These are phyloP conservation scores for Diplocarpon mali DNA, from an alignment of 2,329 filamentous ascomycete species.

Conservation along the genomic window DNA sequence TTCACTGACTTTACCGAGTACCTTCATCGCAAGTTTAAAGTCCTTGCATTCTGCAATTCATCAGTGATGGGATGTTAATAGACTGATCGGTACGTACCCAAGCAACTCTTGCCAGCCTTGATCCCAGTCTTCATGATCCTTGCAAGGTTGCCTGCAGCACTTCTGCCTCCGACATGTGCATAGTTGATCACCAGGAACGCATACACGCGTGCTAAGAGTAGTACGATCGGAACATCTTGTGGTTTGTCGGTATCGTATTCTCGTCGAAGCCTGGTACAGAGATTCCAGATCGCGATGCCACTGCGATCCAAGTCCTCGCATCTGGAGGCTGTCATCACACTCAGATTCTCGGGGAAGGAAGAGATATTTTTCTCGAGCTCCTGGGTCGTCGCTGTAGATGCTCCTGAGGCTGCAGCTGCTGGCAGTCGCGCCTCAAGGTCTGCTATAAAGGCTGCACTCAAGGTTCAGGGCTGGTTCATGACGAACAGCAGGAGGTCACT, in stretches of 20 bases:
- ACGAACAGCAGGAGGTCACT: conserved; percentile 10
- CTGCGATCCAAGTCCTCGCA: conserved; percentile 41
- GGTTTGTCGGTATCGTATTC: conserved; percentile 24
- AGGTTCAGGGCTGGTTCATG: conserved; percentile 9
- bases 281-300: conserved; percentile 56
- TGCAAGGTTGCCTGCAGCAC: conserved; percentile 31
- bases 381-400: conserved; percentile 24
- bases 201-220: conserved; percentile 36
- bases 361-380: conserved; percentile 33
- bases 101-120: conserved; percentile 50
- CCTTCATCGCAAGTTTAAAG: conserved; percentile 44
- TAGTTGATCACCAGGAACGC: conserved; percentile 58
- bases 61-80: conserved; percentile 2
- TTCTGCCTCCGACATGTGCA: conserved; percentile 31
- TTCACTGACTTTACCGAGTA: conserved; percentile 52
- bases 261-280: conserved; percentile 42
- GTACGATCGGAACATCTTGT: conserved; percentile 14
- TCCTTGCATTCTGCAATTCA: conserved; percentile 30
- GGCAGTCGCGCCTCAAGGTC: conserved; percentile 19
- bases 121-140: conserved; percentile 58
- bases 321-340: conserved; percentile 24
- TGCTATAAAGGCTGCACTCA: conserved; percentile 18
- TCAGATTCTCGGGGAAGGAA: conserved; percentile 27
- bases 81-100: conserved; percentile 36
- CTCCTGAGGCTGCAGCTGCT: conserved; percentile 11